Base-by-base conservation (phyloP, 2,329 filamentous ascomycete genomes). In the Pyricularia grisea region DNA sequence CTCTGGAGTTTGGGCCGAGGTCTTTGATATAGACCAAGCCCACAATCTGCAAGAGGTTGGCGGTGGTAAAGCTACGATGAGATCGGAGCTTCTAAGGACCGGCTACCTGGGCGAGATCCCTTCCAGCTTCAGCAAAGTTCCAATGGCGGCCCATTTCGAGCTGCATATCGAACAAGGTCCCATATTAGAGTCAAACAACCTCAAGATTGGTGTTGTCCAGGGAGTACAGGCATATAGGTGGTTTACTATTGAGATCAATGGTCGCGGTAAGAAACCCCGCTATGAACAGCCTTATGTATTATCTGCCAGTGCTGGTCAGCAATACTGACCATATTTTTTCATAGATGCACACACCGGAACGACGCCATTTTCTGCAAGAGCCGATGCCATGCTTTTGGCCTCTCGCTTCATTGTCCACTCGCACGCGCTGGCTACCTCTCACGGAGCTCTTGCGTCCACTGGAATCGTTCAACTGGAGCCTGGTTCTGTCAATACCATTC, bases 131-230 rank as follows among this genome's bases (percentile, higher is more conserved):
- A 81, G 84, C 71, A 80, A 82, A 36, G 86, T 84, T 20, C 90
- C 90, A 0, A 87, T 93, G 78, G 90, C 87, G 0, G 91, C 90
- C 0, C 91, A 94, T 77, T 94, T 94, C 74, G 92, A 94, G 77
- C 83, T 95, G 11, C 92, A 95, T 75, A 94, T 94, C 68, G 92
- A 96, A 76, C 93, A 96, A 76, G 92, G 92, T 0, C 91, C 92
- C 0, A 86, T 92, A 42, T 83, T 96, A 0, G 88, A 94, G 74
- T 83, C 83, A 20, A 82, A 85, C 31, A 79, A 83, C 30, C 84
- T 88, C 72, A 88, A 88, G 68, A 84, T 94, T 67, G 89, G 90
- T 27, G 84, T 92, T 7, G 91, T 94, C 4, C 84, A 85, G 36
- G 90, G 90, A 2, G 90, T 91, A 1, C 91, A 93, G 75, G 89